These are phyloP conservation scores for Gnaphalium uliginosum DNA, from an alignment of 129 eudicot genomes.

Conservation along the genomic window DNA sequence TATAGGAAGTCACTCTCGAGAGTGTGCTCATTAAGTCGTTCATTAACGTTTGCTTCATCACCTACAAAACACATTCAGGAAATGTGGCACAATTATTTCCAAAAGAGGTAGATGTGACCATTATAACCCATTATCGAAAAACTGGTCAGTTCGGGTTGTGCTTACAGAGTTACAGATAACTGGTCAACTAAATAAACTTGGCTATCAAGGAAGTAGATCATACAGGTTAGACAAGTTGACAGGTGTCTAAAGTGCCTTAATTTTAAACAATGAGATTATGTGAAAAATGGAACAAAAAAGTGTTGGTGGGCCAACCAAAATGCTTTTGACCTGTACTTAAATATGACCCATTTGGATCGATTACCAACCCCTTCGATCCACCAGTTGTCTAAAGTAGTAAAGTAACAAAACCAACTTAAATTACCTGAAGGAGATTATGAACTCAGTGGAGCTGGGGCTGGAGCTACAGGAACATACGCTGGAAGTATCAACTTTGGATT, in stretches of 20 bases:
- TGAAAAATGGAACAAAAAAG: not conserved
- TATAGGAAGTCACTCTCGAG: not conserved
- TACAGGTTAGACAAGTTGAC: not conserved
- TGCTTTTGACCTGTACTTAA: not conserved
- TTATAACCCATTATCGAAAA: not conserved
- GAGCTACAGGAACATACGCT: slow-evolving; percentile 30
- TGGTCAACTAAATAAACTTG: not conserved
- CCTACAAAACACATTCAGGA: not conserved
- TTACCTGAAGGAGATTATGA: slow-evolving; percentile 45
- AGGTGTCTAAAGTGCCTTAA: not conserved
- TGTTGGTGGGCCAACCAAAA: not conserved
- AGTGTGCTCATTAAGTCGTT: not conserved
- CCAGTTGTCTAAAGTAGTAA: not conserved
- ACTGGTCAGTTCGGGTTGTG: not conserved
- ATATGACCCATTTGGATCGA: not conserved
- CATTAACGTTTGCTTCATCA: not conserved
- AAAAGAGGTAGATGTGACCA: not conserved
- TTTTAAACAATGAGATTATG: not conserved
- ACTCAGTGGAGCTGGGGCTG: slow-evolving; percentile 48
- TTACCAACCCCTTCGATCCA: not conserved
- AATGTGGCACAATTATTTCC: too few relatives aligned
- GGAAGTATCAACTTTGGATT: slow-evolving; percentile 26
- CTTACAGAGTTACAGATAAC: not conserved
- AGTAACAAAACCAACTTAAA: slow-evolving; percentile 9
- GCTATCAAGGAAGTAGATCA: not conserved